These are phyloP conservation scores for Fusarium sp. DNA, from an alignment of 2,329 filamentous ascomycete genomes.

Conservation along the genomic window DNA sequence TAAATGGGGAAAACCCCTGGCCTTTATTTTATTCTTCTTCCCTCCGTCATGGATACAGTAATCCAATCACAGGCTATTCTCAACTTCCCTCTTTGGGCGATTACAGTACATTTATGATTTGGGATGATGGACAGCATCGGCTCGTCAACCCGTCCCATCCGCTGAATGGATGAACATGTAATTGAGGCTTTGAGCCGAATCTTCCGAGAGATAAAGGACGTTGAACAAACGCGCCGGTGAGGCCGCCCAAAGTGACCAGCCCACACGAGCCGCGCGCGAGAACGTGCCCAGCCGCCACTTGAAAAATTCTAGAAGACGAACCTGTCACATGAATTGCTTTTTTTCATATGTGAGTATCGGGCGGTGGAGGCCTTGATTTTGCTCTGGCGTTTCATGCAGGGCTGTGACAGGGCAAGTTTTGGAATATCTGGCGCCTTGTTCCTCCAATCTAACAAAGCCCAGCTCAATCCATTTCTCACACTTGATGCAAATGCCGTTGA, in stretches of 20 bases:
- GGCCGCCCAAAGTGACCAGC: neutral
- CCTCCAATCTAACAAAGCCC: constrained; percentile 34
- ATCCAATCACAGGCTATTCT: neutral
- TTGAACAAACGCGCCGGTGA: constrained; percentile 11
- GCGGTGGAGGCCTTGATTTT: constrained; percentile 15
- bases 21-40: constrained; percentile 7
- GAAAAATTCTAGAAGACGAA: constrained; percentile 32
- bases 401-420: constrained; percentile 30
- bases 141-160: constrained; percentile 27
- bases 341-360: constrained; percentile 20
- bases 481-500: constrained; percentile 22
- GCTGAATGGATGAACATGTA: neutral
- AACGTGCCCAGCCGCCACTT: constrained; percentile 15
- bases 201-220: constrained; percentile 28
- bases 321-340: constrained; percentile 10
- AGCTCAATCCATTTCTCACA: constrained; percentile 13
- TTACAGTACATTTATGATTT: constrained; percentile 4
- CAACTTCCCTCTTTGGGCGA: constrained; percentile 1
- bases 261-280: constrained; percentile 15
- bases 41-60: constrained; percentile 1
- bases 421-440: constrained; percentile 20
- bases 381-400: constrained; percentile 19
- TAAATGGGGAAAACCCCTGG: constrained; percentile 29
- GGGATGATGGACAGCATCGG: constrained; percentile 11
- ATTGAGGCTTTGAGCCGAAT: constrained; percentile 11